These are phyloP conservation scores for Alloteropsis semialata DNA, from an alignment of 176 grass and related monocot species.

Conservation along the genomic window DNA sequence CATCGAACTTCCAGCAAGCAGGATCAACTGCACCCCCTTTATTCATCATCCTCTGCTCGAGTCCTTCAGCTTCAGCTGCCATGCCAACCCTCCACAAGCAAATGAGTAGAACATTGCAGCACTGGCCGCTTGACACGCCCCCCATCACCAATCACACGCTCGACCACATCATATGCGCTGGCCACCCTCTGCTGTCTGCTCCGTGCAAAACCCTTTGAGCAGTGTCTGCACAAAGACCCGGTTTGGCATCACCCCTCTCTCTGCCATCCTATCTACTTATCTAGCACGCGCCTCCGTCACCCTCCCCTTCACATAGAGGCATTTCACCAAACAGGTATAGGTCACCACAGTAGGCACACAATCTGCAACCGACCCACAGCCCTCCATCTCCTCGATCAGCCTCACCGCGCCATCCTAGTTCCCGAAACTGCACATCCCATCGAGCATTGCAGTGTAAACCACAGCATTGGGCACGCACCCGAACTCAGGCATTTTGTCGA, in stretches of 20 bases:
- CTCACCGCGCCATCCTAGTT: slow-evolving; percentile 37
- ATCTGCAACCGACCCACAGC: background rate
- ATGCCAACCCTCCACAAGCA: slow-evolving; percentile 49
- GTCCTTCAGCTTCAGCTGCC: slow-evolving; percentile 43
- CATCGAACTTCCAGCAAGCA: slow-evolving; percentile 47
- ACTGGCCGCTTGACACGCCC: slow-evolving; percentile 37
- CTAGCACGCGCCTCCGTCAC: slow-evolving; percentile 52
- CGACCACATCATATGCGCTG: slow-evolving; percentile 38
- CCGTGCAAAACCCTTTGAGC: slow-evolving; percentile 44
- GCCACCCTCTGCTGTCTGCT: background rate
- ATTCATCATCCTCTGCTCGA: slow-evolving; percentile 56
- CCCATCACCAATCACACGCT: slow-evolving; percentile 47
- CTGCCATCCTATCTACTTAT: slow-evolving; percentile 67
- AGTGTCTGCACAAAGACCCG: slow-evolving; percentile 56
- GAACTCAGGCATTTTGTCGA: slow-evolving; percentile 55
- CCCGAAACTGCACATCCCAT: slow-evolving; percentile 51
- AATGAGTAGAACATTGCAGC: slow-evolving; percentile 65
- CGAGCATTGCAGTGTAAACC: slow-evolving; percentile 66
- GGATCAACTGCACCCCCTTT: slow-evolving; percentile 50
- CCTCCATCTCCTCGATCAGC: slow-evolving; percentile 67
- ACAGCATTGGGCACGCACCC: slow-evolving; percentile 59
- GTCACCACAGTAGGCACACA: slow-evolving; percentile 74
- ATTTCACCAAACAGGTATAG: slow-evolving; percentile 91
- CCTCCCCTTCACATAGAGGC: slow-evolving; percentile 50
- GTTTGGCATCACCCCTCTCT: slow-evolving; percentile 58